Evolutionary conservation across 1,139 yeast species (phyloP).

Genomic region (Hansenula lynferdii): DNA sequence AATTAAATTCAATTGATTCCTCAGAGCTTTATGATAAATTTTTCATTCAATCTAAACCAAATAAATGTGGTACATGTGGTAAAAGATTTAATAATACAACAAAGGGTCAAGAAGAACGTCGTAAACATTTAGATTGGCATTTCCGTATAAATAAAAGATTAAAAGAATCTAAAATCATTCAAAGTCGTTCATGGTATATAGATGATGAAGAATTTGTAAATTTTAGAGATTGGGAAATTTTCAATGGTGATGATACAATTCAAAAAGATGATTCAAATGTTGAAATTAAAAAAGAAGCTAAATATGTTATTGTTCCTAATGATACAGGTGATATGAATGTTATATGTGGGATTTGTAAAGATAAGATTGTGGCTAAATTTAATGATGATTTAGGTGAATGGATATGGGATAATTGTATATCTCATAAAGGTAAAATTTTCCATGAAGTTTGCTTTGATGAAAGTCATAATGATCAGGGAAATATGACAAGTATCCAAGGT

Average conservation of each 20-base stretch:
- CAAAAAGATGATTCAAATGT: constrained; percentile 11
- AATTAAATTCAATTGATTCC: constrained; percentile 16
- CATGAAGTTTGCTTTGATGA: constrained; percentile 84
- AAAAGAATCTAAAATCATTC: constrained; percentile 47
- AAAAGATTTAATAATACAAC: constrained; percentile 68
- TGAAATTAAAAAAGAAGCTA: constrained; percentile 16
- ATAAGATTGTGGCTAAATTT: constrained; percentile 71
- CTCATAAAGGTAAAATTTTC: constrained; percentile 64
- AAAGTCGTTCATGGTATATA: constrained; percentile 81
- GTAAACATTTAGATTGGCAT: constrained; percentile 90
- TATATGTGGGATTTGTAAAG: constrained; percentile 86
- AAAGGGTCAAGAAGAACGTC: constrained; percentile 52
- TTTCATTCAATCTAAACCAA: constrained; percentile 59
- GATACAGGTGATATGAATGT: constrained; percentile 58
- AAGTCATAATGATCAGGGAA: constrained; percentile 30
- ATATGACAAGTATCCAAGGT: background rate
- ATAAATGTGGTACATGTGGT: constrained; percentile 89
- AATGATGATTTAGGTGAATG: constrained; percentile 92
- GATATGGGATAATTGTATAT: constrained; percentile 86
- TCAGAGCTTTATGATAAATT: constrained; percentile 23
- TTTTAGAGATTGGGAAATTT: constrained; percentile 61
- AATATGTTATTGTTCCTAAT: constrained; percentile 67
- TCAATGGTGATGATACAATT: constrained; percentile 24
- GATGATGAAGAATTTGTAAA: constrained; percentile 70
- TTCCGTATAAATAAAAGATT: constrained; percentile 83